These are phyloP conservation scores for Peronospora farinosa DNA, from an alignment of 352 stramenopile genomes.

Conservation along the genomic window DNA sequence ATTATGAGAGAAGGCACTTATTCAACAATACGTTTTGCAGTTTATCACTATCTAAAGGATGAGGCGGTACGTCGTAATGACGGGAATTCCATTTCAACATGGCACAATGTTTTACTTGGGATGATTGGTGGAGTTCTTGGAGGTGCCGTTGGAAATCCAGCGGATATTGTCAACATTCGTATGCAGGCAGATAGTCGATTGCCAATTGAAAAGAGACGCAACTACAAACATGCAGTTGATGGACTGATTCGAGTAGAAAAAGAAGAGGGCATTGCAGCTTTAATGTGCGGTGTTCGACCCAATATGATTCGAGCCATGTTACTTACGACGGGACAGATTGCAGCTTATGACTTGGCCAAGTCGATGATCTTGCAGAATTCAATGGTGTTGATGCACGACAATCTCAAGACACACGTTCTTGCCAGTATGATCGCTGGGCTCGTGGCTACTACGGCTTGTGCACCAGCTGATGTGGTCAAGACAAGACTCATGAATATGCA, in stretches of 20 bases:
- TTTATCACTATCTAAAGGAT: constrained; percentile 83
- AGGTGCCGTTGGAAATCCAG: constrained; percentile 61
- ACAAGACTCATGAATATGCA: constrained; percentile 84
- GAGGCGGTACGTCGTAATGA: constrained; percentile 57
- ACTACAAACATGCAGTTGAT: constrained; percentile 79
- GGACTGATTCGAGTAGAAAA: constrained; percentile 54
- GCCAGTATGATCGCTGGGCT: constrained; percentile 73
- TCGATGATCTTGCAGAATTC: constrained; percentile 39
- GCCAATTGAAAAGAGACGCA: constrained; percentile 53
- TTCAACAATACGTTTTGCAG: constrained; percentile 77
- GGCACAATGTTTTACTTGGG: constrained; percentile 62
- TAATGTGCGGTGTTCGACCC: constrained; percentile 67
- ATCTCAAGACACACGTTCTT: constrained; percentile 65
- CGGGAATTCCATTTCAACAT: constrained; percentile 56
- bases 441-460: constrained; percentile 72
- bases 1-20: constrained; percentile 80
- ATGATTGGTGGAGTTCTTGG: constrained; percentile 66
- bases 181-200: constrained; percentile 77
- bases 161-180: constrained; percentile 80
- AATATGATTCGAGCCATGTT: constrained; percentile 85
- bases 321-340: constrained; percentile 76
- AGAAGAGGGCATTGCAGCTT: constrained; percentile 55
- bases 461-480: constrained; percentile 76
- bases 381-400: constrained; percentile 46
- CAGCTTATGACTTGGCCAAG: constrained; percentile 78